Conservation (phyloP, 805 yeast species). For the Geotrichum ghanense region DNA sequence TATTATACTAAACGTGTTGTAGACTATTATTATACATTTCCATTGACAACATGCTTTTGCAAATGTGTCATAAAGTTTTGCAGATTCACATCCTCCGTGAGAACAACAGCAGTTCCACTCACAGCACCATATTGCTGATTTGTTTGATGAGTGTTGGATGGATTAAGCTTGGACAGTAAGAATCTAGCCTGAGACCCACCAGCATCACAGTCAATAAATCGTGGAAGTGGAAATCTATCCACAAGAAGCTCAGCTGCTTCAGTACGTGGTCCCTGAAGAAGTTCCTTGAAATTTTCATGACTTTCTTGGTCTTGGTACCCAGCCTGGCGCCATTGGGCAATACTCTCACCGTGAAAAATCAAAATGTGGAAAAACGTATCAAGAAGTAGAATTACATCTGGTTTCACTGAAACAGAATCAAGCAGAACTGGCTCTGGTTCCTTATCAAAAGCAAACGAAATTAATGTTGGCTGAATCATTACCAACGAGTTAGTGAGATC, state of each 20-base stretch:
- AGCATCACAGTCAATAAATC: slow-evolving; percentile 94
- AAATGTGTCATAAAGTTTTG: slow-evolving; percentile 93
- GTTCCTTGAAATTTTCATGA: slow-evolving; percentile 74
- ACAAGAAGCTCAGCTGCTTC: slow-evolving; percentile 88
- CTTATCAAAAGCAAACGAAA: slow-evolving; percentile 70
- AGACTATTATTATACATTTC: slow-evolving; percentile 13
- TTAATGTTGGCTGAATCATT: slow-evolving; percentile 96
- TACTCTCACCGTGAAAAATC: slow-evolving; percentile 88
- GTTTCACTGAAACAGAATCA: slow-evolving; percentile 86
- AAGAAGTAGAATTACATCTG: slow-evolving; percentile 73
- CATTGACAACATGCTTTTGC: slow-evolving; percentile 56
- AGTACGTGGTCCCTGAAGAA: slow-evolving; percentile 77
- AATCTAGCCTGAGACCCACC: slow-evolving; percentile 99
- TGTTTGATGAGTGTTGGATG: slow-evolving; percentile 73
- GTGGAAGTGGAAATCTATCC: slow-evolving; percentile 94
- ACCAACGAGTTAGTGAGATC: slow-evolving; percentile 87
- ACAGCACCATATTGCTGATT: slow-evolving; percentile 36
- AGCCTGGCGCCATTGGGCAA: slow-evolving; percentile 92
- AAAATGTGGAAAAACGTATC: slow-evolving; percentile 96
- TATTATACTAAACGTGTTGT: slow-evolving; percentile 8
- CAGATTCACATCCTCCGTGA: slow-evolving; percentile 92
- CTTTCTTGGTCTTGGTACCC: slow-evolving; percentile 90
- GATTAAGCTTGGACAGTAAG: slow-evolving; percentile 87
- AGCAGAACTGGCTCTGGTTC: slow-evolving; percentile 86
- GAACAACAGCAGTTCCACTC: slow-evolving; percentile 62